Percentiles rank a stretch among this genome's conserved stretches.
These are phyloP conservation scores for Kwoniella bestiolae DNA, from an alignment of 768 basidiomycete genomes.

Conservation along the genomic window DNA sequence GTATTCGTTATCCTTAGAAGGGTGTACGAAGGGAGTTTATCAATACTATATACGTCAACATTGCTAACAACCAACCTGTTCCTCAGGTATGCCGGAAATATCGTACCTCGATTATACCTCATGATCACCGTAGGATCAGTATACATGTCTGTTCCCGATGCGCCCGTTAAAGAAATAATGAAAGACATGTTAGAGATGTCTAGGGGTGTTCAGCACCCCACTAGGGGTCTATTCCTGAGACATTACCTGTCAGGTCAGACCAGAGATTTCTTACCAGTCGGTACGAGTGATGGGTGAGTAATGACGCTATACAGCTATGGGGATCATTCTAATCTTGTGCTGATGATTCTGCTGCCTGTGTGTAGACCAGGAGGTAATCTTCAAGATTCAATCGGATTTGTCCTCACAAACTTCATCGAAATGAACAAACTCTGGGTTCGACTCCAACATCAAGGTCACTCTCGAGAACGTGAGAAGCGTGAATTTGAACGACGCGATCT, in stretches of 20 bases:
- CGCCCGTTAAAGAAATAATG: constrained; percentile 99
- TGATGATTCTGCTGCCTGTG: not conserved
- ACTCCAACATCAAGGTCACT: constrained; percentile 95
- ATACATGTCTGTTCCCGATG: constrained; percentile 97
- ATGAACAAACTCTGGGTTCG: constrained; percentile 99
- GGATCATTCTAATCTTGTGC: not conserved
- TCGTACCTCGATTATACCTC: constrained; percentile 65
- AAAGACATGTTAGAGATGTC: constrained; percentile 99
- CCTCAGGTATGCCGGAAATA: constrained; percentile 50
- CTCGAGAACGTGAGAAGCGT: constrained; percentile 93
- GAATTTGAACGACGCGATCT: constrained; percentile 94
- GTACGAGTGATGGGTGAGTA: constrained; percentile 74
- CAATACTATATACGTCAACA: too few relatives aligned
- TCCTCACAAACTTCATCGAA: constrained; percentile 97
- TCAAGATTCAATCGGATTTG: constrained; percentile 92
- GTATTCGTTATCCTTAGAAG: too few relatives aligned
- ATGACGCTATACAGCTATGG: not conserved
- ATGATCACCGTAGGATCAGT: constrained; percentile 99
- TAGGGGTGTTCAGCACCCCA: constrained; percentile 94
- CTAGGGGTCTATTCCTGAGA: constrained; percentile 89
- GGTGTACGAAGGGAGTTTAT: not conserved
- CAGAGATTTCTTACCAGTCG: constrained; percentile 90
- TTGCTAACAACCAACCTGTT: not conserved
- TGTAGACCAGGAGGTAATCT: constrained; percentile 81
- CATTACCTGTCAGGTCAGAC: constrained; percentile 98